Base-by-base conservation (phyloP, 1,139 yeast genomes). In the Zygosaccharomyces sapae region DNA sequence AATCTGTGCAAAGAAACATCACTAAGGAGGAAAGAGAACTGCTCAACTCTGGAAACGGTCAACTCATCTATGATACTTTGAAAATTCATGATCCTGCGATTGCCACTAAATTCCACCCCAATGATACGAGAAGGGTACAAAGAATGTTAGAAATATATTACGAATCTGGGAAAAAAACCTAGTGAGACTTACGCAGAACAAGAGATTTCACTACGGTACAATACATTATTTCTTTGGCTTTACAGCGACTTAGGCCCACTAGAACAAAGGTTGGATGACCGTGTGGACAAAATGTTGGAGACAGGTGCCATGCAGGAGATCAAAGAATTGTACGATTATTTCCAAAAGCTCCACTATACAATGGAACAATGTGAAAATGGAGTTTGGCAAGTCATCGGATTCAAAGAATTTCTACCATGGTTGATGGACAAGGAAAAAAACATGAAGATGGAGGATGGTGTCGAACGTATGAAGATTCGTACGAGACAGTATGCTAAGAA, bases 361-460 rank as follows among this genome's bases (percentile, higher is more conserved):
- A 70, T 70, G 1, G 62, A 58, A 20, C 79, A 77, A 47, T 69
- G 80, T 47, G 83, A 86, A 44, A 71, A 77, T 46, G 97, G 98
- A 0, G 77, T 92, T 0, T 90, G 89, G 88, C 98, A 92, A 67
- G 96, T 88, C 1, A 89, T 92, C 58, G 99, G 99, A 1, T 92
- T 88, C 65, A 87, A 88, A 60, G 97, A 92, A 64, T 90, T 92
- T 62, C 65, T 89, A 34, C 95, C 96, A 0, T 90, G 89, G 84
- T 65, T 92, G 4, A 57, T 68, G 27, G 62, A 61, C 0, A 59
- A 61, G 0, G 48, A 52, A 0, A 48, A 52, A 0, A 61, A 65
- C 7, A 56, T 54, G 20, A 41, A 67, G 3, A 72, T 81, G 47
- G 59, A 59, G 1, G 67, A 69, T 5, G 81, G 94, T 6, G 70